Base-by-base conservation (phyloP, 495 filamentous ascomycete species). In the Trichoderma orchidacearum region DNA sequence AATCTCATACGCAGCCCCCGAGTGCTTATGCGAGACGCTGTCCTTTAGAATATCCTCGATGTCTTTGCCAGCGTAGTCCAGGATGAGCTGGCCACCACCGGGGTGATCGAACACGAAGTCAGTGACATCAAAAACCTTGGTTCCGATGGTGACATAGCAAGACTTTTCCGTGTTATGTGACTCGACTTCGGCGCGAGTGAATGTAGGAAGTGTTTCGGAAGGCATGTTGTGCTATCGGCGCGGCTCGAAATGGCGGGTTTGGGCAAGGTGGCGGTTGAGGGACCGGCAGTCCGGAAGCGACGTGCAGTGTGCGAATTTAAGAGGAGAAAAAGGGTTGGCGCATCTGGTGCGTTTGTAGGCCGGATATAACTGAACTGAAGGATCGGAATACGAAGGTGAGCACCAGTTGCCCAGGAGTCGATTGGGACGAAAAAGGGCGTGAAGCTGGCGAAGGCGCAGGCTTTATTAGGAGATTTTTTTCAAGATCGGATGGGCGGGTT, bases 81-180 rank as follows among this genome's bases (percentile, higher is more conserved):
- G 75, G 56, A 99, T 83, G 57, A 97, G 68, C 57, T 96, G 89
- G 62, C 80, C 81, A 56, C 94, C 94, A 59, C 92, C 94, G 31
- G 94, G 94, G 68, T 99, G 94, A 58, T 86, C 82, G 51, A 85
- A 77, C 55, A 96, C 66, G 64, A 99, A 99, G 27, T 82, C 76
- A 25, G 94, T 95, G 58, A 99, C 80, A 77, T 99, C 90, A 80
- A 89, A 97, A 62, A 97, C 93, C 61, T 91, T 92, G 27, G 77
- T 78, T 31, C 89, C 93, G 41, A 96, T 68, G 0, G 88, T 91
- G 60, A 99, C 89, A 76, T 90, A 99, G 78, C 94, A 97, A 23
- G 88, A 94, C 67, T 90, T 84, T 35, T 67, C 70, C 50, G 78
- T 85, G 64, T 89, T 94, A 68, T 92, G 89, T 60, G 83, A 75